Percentiles rank a stretch among this genome's conserved stretches.
Conservation (phyloP, 805 yeast genomes). For the Teunomyces atbi region DNA sequence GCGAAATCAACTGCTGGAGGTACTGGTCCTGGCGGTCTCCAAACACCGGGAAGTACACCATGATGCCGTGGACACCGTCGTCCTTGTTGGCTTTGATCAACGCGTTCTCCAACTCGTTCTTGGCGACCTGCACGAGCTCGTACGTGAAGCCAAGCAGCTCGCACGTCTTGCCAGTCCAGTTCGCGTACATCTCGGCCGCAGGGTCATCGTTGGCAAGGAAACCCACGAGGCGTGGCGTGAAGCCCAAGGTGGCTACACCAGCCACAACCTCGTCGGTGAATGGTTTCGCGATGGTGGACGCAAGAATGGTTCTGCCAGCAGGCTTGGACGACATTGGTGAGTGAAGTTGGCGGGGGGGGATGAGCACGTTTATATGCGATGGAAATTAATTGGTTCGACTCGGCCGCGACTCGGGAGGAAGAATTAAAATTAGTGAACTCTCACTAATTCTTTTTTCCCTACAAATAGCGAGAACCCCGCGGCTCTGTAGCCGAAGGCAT, state of each 20-base stretch:
- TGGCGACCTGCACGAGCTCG: conserved; percentile 69
- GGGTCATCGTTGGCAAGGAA: conserved; percentile 91
- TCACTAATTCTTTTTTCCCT: not conserved
- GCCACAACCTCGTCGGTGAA: conserved; percentile 68
- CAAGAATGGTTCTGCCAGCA: conserved; percentile 80
- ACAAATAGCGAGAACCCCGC: not conserved
- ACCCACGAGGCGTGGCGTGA: conserved; percentile 81
- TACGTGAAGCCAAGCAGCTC: conserved; percentile 82
- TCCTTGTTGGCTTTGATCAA: conserved; percentile 81
- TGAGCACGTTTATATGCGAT: not conserved
- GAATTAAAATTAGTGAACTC: too few species aligned
- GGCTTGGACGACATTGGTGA: conserved; percentile 23
- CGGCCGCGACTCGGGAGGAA: conserved; percentile 6
- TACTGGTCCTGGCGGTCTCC: conserved; percentile 95
- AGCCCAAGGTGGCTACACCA: conserved; percentile 51
- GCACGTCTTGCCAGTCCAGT: conserved; percentile 92
- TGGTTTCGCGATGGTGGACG: conserved; percentile 82
- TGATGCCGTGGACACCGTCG: conserved; percentile 78
- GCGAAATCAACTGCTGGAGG: conserved; percentile 87
- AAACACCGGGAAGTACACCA: conserved; percentile 97
- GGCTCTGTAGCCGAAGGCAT: too few species aligned
- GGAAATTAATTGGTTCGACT: not conserved
- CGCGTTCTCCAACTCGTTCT: conserved; percentile 81
- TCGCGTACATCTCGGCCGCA: conserved; percentile 92
- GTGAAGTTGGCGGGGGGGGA: not conserved